Evolutionary conservation across 1,139 yeast species (phyloP), one percentile per base, ranked within the genome.

Genomic region (Candida glucosophila): DNA sequence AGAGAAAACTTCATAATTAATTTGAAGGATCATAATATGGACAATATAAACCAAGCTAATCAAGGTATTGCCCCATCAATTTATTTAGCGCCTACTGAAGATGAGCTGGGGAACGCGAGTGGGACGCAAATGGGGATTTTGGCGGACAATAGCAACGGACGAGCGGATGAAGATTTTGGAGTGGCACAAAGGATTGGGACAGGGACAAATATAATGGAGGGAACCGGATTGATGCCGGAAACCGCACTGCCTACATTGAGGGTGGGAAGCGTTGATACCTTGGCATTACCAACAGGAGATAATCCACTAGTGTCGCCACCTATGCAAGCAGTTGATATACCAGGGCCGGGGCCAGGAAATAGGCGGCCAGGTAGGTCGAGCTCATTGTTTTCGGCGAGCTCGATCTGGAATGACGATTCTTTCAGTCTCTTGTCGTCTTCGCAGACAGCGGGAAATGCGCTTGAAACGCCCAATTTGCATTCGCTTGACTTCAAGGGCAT

Each of bases 361-460:
- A n/a, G n/a, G n/a, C 39, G 55, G 28, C 39, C 70, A 23, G 52
- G 57, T 45, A 47, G 71, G 23, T 60, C 68, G 4, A 69, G 69
- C 3, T 60, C 68, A 3, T 44, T 64, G 29, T 63, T 63, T 31
- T 57, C 66, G 18, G 52, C 65, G 5, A 55, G 59, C 36, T 61
- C 68, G 24, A 64, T 64, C 29, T 64, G 71, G 71, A 64, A 64
- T 35, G 70, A 64, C 46, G 71, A 55, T 36, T 42, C 45, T 19
- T 36, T 35, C 14, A 38, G 49, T 10, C 24, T 29, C 9, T 35
- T 36, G 26, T 30, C 45, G 12, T 41, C 48, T 8, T 37, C 43
- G 6, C 39, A 41, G 7, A 29, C 32, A 11, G 29, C 30, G 17
- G 23, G 39, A 6, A 35, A 29, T 7, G 28, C 38, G 14, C 27